Evolutionary conservation across 352 stramenopile species (phyloP), one percentile per base, ranked within the genome.

Genomic region (Pythium aristosporum): DNA sequence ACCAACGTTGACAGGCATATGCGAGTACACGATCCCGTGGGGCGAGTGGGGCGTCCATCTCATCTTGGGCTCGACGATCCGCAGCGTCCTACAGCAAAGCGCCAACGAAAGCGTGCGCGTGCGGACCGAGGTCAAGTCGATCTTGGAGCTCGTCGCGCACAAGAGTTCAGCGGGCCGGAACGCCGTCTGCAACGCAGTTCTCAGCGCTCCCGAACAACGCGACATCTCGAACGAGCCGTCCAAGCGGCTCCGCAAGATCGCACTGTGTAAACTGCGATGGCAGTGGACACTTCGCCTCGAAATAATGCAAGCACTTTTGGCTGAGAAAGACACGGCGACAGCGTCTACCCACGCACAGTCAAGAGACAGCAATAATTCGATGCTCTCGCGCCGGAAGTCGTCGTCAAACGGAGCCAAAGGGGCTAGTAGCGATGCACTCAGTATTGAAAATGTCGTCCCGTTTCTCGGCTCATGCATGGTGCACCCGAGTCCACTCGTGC

Each of bases 21-120:
- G 58, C 13, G 74, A 76, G 37, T 91, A 82, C 52, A 74, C 73
- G 2, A 88, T 92, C 52, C 85, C 85, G 5, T 94, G 85, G 85
- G 76, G 75, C 0, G 85, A 94, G 28, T 94, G 85, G 85, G 85
- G 85, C 0, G 82, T 92, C 3, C 80, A 94, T 44, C 66, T 94
- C 30, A 79, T 92, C 36, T 65, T 94, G 9, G 76, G 80, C 0
- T 94, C 81, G 9, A 94, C 83, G 0, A 79, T 94, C 42, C 82
- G 85, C 7, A 88, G 78, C 43, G 73, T 94, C 2, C 64, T 92
- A 1, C 85, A 94, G 61, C 81, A 91, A 61, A 81, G 78, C 34
- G 80, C 75, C 5, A 89, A 74, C 55, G 72, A 82, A 36, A 88
- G 73, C 36, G 73, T 92, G 8, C 79, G 83, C 6, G 85, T 92